A percentile compares a stretch with the other conserved stretches of the same genome.
These are phyloP conservation scores for Fomitopsis pulvina DNA, from an alignment of 768 basidiomycete species.

Conservation along the genomic window DNA sequence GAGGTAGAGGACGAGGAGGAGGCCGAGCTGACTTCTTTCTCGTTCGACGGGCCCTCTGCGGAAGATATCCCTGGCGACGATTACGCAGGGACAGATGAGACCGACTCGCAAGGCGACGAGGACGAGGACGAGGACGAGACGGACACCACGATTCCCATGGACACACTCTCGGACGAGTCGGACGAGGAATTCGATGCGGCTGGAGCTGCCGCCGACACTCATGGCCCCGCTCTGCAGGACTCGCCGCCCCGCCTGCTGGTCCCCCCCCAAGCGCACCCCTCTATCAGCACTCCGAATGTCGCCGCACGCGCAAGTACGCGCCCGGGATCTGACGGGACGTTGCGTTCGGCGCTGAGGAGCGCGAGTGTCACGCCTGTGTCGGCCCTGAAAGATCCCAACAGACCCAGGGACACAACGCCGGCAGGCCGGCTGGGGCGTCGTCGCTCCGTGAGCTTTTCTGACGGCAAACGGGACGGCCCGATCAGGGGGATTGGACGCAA, in stretches of 20 bases:
- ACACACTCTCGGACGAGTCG: conserved; percentile 3
- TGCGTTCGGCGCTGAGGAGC: conserved; percentile 38
- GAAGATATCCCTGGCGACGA: conserved; percentile 48
- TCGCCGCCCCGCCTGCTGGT: conserved; percentile 18
- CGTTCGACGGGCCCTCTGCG: conserved; percentile 53
- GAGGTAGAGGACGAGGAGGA: conserved; percentile 57
- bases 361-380: conserved; percentile 47
- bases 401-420: conserved; percentile 50
- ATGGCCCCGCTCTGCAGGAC: conserved; percentile 15
- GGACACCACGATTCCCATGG: conserved; percentile 17
- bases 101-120: conserved; percentile 36
- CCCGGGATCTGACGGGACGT: conserved; percentile 25
- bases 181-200: conserved; percentile 13
- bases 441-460: conserved; percentile 95
- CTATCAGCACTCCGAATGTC: conserved; percentile 9
- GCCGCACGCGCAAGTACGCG: conserved; percentile 9
- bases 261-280: conserved; percentile 2
- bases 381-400: conserved; percentile 47
- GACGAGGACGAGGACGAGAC: conserved; percentile 17
- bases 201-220: not conserved
- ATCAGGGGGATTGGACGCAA: conserved; percentile 56
- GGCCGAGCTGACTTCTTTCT: conserved; percentile 63
- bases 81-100: conserved; percentile 29
- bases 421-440: conserved; percentile 43
- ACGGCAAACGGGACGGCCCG: conserved; percentile 87